Base-by-base conservation (phyloP, 352 stramenopile genomes). In the Globisporangium orthogonon region DNA sequence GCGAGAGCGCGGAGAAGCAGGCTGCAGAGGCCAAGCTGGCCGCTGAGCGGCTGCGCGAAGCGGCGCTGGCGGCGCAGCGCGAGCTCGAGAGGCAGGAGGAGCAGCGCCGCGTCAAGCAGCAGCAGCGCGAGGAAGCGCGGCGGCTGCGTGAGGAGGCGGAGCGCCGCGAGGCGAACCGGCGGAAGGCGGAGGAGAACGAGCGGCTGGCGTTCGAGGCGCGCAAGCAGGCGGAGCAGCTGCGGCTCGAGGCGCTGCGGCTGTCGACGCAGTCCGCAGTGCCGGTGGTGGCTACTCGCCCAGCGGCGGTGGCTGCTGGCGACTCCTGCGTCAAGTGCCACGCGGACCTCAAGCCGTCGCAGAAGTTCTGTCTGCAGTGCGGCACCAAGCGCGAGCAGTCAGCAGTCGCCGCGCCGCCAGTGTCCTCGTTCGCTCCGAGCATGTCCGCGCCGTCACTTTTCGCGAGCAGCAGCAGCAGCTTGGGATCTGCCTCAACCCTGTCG, bases 341-440 rank as follows among this genome's bases (percentile, higher is more conserved):
- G 1, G 45, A 49, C 4, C 41, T 77, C 7, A 66, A 65, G 29
- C 55, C 75, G 2, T 61, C 65, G 50, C 75, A 89, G 48, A 89
- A 89, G 58, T 89, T 89, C 54, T 89, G 79, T 50, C 56, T 85
- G 37, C 74, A 87, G 50, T 89, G 79, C 49, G 79, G 79, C 18
- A 83, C 73, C 3, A 78, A 78, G 33, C 70, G 70, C 33, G 35
- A 43, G 15, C n/a, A 15, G 4, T 18, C 28, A 7, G 37, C 10
- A 17, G 11, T 3, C 52, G 7, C 18, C 1, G 4, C 52, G 28
- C 46, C 47, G 31, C 28, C n/a, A 14, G 0, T 15, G 14, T 40
- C 52, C 39, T 47, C 47, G 7, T 50, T 18, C 2, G 30, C 54
- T 44, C 14, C 48, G 4, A 54, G 31, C 17, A 58, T 57, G 1